These are phyloP conservation scores for Trichosporon inkin DNA, from an alignment of 1,284 basidiomycete species.

Conservation along the genomic window DNA sequence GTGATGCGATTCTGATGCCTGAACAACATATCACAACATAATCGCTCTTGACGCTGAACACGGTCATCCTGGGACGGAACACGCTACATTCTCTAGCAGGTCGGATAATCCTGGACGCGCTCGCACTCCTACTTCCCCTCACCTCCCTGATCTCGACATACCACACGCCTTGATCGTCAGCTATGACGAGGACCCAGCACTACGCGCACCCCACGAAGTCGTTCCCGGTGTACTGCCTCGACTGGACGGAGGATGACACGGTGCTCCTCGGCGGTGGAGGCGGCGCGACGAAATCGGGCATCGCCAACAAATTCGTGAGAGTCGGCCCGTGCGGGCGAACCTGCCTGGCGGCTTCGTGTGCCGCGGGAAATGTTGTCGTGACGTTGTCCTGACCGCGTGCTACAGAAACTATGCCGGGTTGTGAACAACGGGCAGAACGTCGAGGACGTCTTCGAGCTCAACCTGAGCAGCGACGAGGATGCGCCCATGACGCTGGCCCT, in stretches of 20 bases:
- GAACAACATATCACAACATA: too few species aligned
- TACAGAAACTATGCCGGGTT: slow-evolving; percentile 60
- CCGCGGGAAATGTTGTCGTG: neutral
- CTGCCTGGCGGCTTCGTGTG: neutral
- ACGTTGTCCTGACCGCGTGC: neutral
- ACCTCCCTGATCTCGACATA: neutral
- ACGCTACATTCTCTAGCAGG: too few species aligned
- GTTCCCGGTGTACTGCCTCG: slow-evolving; percentile 82
- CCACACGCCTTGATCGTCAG: neutral
- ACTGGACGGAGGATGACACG: slow-evolving; percentile 69
- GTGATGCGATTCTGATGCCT: too few species aligned
- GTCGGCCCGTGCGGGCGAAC: neutral
- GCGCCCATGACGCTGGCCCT: slow-evolving; percentile 88
- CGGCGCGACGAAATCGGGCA: slow-evolving; percentile 70
- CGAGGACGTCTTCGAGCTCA: slow-evolving; percentile 62
- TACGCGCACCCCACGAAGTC: slow-evolving; percentile 66
- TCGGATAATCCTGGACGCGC: neutral
- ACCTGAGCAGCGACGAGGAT: slow-evolving; percentile 75
- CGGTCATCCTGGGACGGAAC: too few species aligned
- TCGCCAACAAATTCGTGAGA: slow-evolving; percentile 85
- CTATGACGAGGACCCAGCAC: slow-evolving; percentile 71
- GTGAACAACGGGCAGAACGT: slow-evolving; percentile 58
- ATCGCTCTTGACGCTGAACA: too few species aligned
- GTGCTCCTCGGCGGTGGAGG: slow-evolving; percentile 87
- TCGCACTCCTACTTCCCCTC: neutral